Conservation (phyloP, 331 rosid genomes). For the Telfairia occidentalis region DNA sequence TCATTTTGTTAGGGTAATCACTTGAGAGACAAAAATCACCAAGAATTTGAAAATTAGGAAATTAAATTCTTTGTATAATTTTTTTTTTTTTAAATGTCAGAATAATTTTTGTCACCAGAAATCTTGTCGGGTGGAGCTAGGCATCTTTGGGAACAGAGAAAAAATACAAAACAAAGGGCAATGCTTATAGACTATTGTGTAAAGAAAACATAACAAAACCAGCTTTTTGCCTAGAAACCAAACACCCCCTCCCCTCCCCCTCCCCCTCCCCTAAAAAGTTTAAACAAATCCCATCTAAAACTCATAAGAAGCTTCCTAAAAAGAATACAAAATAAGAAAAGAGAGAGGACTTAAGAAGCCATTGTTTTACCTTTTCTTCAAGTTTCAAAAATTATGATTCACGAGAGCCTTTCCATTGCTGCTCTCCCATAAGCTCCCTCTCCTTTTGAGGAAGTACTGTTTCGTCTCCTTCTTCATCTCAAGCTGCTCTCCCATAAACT, state of each 20-base stretch:
- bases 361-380: not conserved
- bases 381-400: not conserved
- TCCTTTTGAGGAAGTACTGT: not conserved
- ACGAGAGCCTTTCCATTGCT: not conserved
- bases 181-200: not conserved
- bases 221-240: not conserved
- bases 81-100: not conserved
- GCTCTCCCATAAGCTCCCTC: not conserved
- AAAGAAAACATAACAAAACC: not conserved
- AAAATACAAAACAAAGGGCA: not conserved
- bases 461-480: slow-evolving; percentile 6
- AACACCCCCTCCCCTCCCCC: not conserved
- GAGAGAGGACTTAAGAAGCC: not conserved
- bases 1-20: not conserved
- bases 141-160: slow-evolving; percentile 4
- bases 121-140: not conserved
- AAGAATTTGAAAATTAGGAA: not conserved
- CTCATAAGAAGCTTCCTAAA: slow-evolving; percentile 4
- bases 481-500: not conserved
- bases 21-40: not conserved
- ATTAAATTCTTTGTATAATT: not conserved
- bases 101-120: slow-evolving; percentile 1
- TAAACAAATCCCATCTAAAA: slow-evolving; percentile 1
- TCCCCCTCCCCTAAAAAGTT: too few relatives aligned
- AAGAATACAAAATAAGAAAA: not conserved